Percentiles rank a stretch among this genome's conserved stretches.
Evolutionary conservation across 2,329 filamentous ascomycete species (phyloP).

Genomic region (Penicillium sp.): DNA sequence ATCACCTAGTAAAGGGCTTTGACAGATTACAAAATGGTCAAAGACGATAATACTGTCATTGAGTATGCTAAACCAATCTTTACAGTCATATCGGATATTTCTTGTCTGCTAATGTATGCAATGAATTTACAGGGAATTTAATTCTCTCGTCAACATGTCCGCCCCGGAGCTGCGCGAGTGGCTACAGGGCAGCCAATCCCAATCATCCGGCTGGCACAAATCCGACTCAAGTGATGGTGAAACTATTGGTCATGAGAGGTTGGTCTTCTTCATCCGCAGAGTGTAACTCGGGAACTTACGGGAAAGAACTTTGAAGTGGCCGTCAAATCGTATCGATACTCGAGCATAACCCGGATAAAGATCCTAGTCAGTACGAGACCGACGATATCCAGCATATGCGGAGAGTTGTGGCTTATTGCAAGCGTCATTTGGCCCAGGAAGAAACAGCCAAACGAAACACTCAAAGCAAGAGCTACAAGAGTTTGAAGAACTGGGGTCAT

Average conservation of each 20-base stretch:
- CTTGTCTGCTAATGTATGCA: neutral
- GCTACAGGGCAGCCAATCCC: slow-evolving; percentile 2
- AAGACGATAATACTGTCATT: slow-evolving; percentile 9
- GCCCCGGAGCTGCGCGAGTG: slow-evolving; percentile 10
- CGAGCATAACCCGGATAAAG: slow-evolving; percentile 8
- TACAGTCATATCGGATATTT: neutral
- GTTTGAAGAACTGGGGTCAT: slow-evolving; percentile 61
- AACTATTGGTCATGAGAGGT: slow-evolving; percentile 13
- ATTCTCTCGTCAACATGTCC: slow-evolving; percentile 12
- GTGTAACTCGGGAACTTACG: neutral
- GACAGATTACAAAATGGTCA: neutral
- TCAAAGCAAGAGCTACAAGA: slow-evolving; percentile 53
- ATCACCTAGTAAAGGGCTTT: neutral
- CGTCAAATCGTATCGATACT: slow-evolving; percentile 12
- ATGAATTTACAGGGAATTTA: slow-evolving; percentile 2
- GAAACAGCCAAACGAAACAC: slow-evolving; percentile 55
- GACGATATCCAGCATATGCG: slow-evolving; percentile 12
- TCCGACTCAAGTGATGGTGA: slow-evolving; percentile 7
- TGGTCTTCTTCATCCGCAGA: neutral
- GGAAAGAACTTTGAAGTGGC: neutral
- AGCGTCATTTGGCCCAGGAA: slow-evolving; percentile 62
- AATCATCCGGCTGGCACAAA: slow-evolving; percentile 10
- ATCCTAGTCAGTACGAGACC: slow-evolving; percentile 6
- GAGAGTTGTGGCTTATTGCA: slow-evolving; percentile 12
- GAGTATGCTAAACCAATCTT: neutral